These are phyloP conservation scores for Trypethelium eluteriae DNA, from an alignment of 495 filamentous ascomycete genomes.

Conservation along the genomic window DNA sequence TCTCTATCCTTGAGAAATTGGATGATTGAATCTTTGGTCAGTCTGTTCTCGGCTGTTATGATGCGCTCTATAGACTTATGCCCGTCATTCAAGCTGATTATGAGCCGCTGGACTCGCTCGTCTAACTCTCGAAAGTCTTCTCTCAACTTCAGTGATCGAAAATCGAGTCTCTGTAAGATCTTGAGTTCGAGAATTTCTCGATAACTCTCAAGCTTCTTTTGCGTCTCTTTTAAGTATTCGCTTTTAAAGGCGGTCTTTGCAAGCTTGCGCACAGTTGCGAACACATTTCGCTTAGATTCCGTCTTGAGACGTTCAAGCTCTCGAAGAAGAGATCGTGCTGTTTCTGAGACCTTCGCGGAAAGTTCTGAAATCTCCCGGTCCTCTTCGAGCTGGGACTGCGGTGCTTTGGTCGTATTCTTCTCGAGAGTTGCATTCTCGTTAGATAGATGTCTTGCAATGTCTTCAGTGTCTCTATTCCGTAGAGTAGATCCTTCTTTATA, in stretches of 20 bases:
- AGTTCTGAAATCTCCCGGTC: neutral
- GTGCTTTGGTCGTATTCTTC: neutral
- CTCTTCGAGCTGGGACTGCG: neutral
- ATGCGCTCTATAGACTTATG: constrained; percentile 1
- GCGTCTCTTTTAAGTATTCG: neutral
- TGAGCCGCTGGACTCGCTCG: neutral
- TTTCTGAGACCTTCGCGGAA: neutral
- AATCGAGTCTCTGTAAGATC: constrained; percentile 6
- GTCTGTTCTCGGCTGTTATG: neutral
- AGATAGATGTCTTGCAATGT: neutral
- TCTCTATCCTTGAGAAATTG: constrained; percentile 6
- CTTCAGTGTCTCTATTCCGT: neutral
- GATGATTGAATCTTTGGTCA: constrained; percentile 1
- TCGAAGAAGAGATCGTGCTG: neutral
- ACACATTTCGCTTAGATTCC: neutral
- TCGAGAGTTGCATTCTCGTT: constrained; percentile 4
- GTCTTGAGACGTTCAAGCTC: neutral
- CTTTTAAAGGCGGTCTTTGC: constrained; percentile 3
- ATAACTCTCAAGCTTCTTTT: constrained; percentile 3
- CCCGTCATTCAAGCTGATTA: constrained; percentile 6
- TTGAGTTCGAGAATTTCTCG: neutral
- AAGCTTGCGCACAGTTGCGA: constrained; percentile 5
- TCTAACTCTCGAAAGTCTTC: neutral
- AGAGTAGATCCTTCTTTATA: constrained; percentile 4
- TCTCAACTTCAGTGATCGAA: constrained; percentile 9